A percentile compares a stretch with the other conserved stretches of the same genome.
These are phyloP conservation scores for Hygrophoropsis aurantiaca DNA, from an alignment of 768 basidiomycete genomes.

Conservation along the genomic window DNA sequence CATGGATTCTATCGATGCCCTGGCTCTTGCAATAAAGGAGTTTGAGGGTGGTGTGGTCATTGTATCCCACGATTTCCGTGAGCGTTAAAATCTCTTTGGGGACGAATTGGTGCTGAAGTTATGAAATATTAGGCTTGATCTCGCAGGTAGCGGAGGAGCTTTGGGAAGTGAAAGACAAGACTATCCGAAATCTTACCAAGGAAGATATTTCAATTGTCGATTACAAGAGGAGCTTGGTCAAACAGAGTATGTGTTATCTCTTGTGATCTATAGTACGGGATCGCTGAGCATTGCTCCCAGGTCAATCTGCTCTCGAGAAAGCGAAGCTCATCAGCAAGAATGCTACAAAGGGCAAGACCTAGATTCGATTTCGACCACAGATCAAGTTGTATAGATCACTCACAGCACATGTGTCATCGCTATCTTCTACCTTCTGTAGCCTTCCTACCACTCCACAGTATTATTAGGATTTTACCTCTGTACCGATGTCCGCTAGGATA, in stretches of 20 bases:
- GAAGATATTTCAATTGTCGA: conserved; percentile 88
- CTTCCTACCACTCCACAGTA: conserved; percentile 3
- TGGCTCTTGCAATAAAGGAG: conserved; percentile 93
- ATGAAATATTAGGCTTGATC: conserved; percentile 67
- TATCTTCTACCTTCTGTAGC: conserved; percentile 4
- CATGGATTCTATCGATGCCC: conserved; percentile 96
- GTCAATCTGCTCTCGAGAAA: conserved; percentile 86
- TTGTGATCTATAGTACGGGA: neutral
- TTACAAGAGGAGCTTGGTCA: conserved; percentile 87
- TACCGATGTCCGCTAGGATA: neutral
- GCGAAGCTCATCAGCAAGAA: conserved; percentile 91
- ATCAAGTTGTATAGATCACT: conserved; percentile 6
- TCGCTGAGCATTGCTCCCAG: conserved; percentile 33
- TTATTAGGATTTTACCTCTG: conserved; percentile 4
- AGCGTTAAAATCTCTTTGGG: conserved; percentile 29
- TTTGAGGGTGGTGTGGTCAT: conserved; percentile 99
- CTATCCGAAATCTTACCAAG: conserved; percentile 90
- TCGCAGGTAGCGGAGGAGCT: conserved; percentile 98
- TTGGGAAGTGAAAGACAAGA: conserved; percentile 96
- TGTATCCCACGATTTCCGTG: conserved; percentile 99
- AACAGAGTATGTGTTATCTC: conserved; percentile 58
- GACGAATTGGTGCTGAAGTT: conserved; percentile 4
- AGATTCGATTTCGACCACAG: conserved; percentile 16
- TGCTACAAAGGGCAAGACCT: conserved; percentile 68
- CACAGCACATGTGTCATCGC: neutral